phyloP scores from a whole-genome alignment of 805 yeast genomes.

The Cyberlindnera mississippiensis region DNA sequence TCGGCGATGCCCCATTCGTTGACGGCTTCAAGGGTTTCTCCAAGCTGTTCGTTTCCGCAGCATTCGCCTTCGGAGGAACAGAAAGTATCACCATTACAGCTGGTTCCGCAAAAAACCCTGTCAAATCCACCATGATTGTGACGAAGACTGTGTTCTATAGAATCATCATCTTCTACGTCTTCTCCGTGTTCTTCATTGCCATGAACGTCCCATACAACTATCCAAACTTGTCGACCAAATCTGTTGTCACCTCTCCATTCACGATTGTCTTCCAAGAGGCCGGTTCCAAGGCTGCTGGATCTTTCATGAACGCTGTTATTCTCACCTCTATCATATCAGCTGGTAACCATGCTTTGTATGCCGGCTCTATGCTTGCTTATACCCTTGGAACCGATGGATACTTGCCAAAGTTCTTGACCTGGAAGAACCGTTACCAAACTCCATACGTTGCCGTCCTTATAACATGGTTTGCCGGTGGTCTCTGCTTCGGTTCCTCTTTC shows the following conservation, averaged over 20 bases:
- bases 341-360: conserved; percentile 48
- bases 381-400: conserved; percentile 49
- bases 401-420: conserved; percentile 43
- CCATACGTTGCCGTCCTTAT: conserved; percentile 47
- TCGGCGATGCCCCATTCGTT: conserved; percentile 49
- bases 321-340: conserved; percentile 53
- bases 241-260: conserved; percentile 63
- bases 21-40: conserved; percentile 50
- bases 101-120: conserved; percentile 51
- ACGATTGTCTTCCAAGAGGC: conserved; percentile 63
- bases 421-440: conserved; percentile 38
- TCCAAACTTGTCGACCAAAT: conserved; percentile 44
- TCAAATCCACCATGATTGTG: conserved; percentile 49
- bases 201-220: conserved; percentile 51
- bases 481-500: conserved; percentile 57
- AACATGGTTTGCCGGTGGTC: conserved; percentile 53
- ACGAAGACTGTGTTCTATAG: conserved; percentile 54
- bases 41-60: conserved; percentile 48
- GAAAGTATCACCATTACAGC: conserved; percentile 57
- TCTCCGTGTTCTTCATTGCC: conserved; percentile 45
- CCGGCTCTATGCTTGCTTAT: conserved; percentile 50
- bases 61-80: conserved; percentile 56
- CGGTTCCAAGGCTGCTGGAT: conserved; percentile 55
- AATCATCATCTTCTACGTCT: conserved; percentile 45
- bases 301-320: conserved; percentile 58